Conservation (phyloP, 352 stramenopile species). For the Phytopythium aichiense region DNA sequence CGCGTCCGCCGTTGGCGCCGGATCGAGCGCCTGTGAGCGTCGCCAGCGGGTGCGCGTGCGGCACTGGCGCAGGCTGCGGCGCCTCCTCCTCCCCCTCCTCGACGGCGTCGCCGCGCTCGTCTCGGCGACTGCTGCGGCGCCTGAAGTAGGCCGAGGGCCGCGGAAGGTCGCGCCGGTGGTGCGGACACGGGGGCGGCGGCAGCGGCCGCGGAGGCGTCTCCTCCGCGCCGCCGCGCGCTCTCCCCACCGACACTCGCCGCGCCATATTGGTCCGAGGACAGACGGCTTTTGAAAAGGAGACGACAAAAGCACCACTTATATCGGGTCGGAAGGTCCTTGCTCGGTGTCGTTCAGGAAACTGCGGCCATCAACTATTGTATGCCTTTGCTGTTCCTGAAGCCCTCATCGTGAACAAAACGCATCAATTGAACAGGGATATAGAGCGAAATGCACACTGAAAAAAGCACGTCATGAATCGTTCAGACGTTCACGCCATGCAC, state of each 20-base stretch:
- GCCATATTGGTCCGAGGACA: not conserved
- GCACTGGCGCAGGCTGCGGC: conserved; percentile 34
- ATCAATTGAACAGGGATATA: no score
- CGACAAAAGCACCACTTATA: not conserved
- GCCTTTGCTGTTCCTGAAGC: not conserved
- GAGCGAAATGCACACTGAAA: not conserved
- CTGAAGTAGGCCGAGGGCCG: conserved; percentile 7
- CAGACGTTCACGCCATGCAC: not conserved
- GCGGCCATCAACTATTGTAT: no score
- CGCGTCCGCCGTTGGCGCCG: conserved; percentile 1
- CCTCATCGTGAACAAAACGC: not conserved
- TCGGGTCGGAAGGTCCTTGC: not conserved
- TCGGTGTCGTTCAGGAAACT: no score
- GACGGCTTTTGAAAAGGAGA: not conserved
- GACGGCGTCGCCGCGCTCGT: no score
- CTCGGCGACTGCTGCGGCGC: not conserved
- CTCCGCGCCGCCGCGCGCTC: not conserved
- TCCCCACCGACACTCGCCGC: not conserved
- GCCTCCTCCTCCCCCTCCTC: conserved; percentile 6
- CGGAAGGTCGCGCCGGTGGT: conserved; percentile 18
- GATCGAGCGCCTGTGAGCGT: conserved; percentile 17
- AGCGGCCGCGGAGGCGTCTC: conserved; percentile 25
- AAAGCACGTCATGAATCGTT: not conserved
- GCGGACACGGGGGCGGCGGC: conserved; percentile 39
- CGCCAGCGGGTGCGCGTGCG: conserved; percentile 52